phyloP scores from a whole-genome alignment of 257 asterid species.

The Penstemon barbatus region DNA sequence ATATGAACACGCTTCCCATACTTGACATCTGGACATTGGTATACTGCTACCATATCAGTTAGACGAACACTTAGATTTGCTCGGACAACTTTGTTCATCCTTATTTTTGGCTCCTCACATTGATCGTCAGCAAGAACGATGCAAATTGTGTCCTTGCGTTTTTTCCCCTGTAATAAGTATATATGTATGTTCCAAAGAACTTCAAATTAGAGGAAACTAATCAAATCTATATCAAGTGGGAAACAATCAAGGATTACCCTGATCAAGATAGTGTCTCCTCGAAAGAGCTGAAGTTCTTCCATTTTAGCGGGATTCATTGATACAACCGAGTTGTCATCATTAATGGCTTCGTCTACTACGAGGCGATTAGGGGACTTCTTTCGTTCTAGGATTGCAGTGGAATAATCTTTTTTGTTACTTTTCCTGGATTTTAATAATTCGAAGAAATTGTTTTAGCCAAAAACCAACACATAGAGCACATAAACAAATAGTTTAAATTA shows the following conservation, averaged over 20 bases:
- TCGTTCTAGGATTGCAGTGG: constrained; percentile 47
- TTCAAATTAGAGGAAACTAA: neutral
- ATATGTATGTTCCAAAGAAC: neutral
- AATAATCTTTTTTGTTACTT: constrained; percentile 34
- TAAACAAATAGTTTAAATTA: neutral
- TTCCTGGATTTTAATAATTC: constrained; percentile 34
- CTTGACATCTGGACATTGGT: constrained; percentile 51
- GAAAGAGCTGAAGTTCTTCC: constrained; percentile 48
- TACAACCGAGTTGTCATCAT: constrained; percentile 49
- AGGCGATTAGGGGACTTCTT: constrained; percentile 53
- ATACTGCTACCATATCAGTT: constrained; percentile 42
- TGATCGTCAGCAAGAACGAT: constrained; percentile 44
- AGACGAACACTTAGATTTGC: constrained; percentile 44
- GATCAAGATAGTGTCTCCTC: constrained; percentile 44
- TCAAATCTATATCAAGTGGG: neutral
- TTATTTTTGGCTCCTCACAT: constrained; percentile 44
- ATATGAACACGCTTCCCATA: constrained; percentile 52
- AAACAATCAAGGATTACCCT: constrained; percentile 28
- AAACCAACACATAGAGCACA: neutral
- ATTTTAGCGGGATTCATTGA: constrained; percentile 44
- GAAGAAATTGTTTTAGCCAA: neutral
- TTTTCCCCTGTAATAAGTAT: constrained; percentile 34
- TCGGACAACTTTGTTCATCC: constrained; percentile 54
- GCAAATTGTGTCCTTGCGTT: constrained; percentile 46
- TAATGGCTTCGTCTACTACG: constrained; percentile 48